These are phyloP conservation scores for Ascocoryne sarcoides DNA, from an alignment of 2,329 filamentous ascomycete species.

Conservation along the genomic window DNA sequence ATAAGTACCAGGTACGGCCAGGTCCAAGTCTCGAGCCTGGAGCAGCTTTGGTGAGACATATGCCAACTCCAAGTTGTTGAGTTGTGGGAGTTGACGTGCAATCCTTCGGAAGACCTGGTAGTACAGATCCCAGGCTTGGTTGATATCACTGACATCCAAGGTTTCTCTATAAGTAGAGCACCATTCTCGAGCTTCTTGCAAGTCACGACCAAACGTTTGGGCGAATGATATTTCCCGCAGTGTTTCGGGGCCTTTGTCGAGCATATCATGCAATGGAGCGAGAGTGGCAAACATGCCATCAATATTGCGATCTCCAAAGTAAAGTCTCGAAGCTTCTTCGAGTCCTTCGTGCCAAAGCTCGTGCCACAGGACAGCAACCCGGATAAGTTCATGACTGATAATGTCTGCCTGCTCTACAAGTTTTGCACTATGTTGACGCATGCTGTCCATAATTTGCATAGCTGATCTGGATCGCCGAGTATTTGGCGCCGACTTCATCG, in stretches of 20 bases:
- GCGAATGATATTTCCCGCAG: constrained; percentile 94
- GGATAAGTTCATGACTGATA: constrained; percentile 92
- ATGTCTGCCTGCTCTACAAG: constrained; percentile 92
- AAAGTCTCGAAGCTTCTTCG: constrained; percentile 90
- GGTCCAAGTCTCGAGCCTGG: constrained; percentile 72
- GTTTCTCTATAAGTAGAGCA: constrained; percentile 85
- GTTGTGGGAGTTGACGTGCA: constrained; percentile 81
- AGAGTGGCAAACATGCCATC: constrained; percentile 94
- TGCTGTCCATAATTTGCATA: constrained; percentile 91
- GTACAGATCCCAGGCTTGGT: constrained; percentile 98
- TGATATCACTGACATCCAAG: constrained; percentile 87
- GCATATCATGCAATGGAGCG: constrained; percentile 80
- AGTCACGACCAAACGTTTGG: constrained; percentile 90
- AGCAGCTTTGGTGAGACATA: constrained; percentile 96
- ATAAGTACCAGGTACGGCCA: constrained; percentile 95
- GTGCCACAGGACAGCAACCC: constrained; percentile 95
- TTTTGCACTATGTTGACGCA: constrained; percentile 87
- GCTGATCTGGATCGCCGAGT: constrained; percentile 80
- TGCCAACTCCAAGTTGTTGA: constrained; percentile 86
- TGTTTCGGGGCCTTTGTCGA: constrained; percentile 87
- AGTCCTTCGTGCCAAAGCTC: constrained; percentile 98
- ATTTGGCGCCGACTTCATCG: constrained; percentile 87
- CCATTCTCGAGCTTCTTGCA: constrained; percentile 92
- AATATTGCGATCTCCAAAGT: constrained; percentile 96
- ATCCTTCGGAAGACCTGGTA: constrained; percentile 98